Base-by-base conservation (phyloP, 2,329 filamentous ascomycete species). In the Ambrosiella xylebori region DNA sequence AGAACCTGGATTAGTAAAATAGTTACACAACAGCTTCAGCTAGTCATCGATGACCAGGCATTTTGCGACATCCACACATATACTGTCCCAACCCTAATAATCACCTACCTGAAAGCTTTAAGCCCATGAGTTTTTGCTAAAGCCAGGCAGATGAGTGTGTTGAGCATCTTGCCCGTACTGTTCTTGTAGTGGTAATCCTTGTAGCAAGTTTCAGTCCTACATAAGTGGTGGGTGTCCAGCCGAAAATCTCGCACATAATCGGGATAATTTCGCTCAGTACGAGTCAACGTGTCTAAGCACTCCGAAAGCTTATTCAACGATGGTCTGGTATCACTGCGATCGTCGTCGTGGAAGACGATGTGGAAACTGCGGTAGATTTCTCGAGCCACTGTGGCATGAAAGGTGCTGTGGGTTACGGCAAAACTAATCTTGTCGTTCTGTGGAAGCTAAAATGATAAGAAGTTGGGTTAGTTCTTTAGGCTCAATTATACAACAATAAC, bases 91-190 rank as follows among this genome's bases (percentile, higher is more conserved):
- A 44, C 27, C n/a, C 35, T 2, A 27, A 27, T 27, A 27, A 27
- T 41, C 35, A 67, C 75, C 61, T 64, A 81, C 77, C 69, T 71
- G 64, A 84, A 82, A 2, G 70, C 71, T 64, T 84, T 80, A 27
- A 84, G 70, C 0, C 71, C 69, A 49, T 68, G 72, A 36, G 79
- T 74, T 62, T 76, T 78, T 63, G 75, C 77, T 61, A 84, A 65
- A 1, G 78, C 75, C 64, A 82, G 64, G 37, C 76, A 72, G 5
- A 84, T 66, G 47, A 84, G 66, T 0, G 79, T 81, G 63, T 80
- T 84, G 66, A 84, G 72, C 59, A 84, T 81, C 68, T 81, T 83
- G 56, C 80, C 80, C 64, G 77, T 80, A 65, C 75, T 80, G 38
- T 73, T 67, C 58, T 69, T 76, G 63, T 77, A 77, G 7, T 76